Evolutionary conservation across 1,139 yeast genomes (phyloP), one percentile per base, ranked within the genome.

Genomic region (Candida buenavistaensis): DNA sequence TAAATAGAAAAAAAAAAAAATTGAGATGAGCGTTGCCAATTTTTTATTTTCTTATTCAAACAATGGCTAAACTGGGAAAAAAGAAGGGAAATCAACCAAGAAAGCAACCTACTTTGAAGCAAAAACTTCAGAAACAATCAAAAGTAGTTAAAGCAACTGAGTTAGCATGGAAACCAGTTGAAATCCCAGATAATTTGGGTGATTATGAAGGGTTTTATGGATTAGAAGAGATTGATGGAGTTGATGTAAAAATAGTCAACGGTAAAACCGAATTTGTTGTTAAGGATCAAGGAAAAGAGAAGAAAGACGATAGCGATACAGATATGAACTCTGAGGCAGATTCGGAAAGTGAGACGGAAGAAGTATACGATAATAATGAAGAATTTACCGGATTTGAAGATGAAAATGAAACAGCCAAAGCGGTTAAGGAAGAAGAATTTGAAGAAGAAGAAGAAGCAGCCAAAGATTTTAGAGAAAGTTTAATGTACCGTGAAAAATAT

Each of bases 121-220:
- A 64, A 43, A 63, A 61, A 37, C 40, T 55, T 31, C 53, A 58
- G 19, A 57, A 50, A 26, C 65, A 58, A 31, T 59, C 69, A 13
- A 72, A 69, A 41, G 52, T 70, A 11, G 77, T 82, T 12, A 62
- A 64, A 30, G 73, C 76, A 2, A 73, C 73, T 45, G 69, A 68
- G 20, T 62, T 84, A 44, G 62, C 66, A 14, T 92, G 98, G 98
- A 84, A 83, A 48, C 60, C 80, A 4, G 95, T 88, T 10, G 84
- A 82, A 2, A 75, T 92, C 32, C 92, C 95, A 4, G 92, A 86
- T 45, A 82, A 88, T 24, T 59, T 87, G 41, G 96, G 82, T 40
- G 95, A 87, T 56, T 85, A 84, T 54, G 90, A 84, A 50, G 97
- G 97, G 0, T 82, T 89, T 47, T 87, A 80, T 58, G 98, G 97